These are phyloP conservation scores for Aspergillus versicolor DNA, from an alignment of 2,329 filamentous ascomycete species.

Conservation along the genomic window DNA sequence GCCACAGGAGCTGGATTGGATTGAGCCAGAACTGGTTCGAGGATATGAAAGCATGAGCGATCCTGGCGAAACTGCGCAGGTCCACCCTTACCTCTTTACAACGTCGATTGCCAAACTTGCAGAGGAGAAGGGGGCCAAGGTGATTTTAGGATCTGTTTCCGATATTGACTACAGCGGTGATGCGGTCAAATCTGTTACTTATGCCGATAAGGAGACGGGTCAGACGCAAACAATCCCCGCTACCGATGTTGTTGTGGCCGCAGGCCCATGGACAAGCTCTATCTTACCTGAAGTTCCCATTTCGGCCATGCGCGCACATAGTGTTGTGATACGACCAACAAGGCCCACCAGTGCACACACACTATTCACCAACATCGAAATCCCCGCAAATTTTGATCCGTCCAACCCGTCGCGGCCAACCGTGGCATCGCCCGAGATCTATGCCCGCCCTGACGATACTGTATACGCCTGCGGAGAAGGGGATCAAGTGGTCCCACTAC, in stretches of 20 bases:
- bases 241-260: slow-evolving; percentile 60
- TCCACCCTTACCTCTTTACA: slow-evolving; percentile 90
- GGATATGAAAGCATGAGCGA: slow-evolving; percentile 83
- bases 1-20: slow-evolving; percentile 81
- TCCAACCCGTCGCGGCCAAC: slow-evolving; percentile 54
- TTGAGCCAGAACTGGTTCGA: slow-evolving; percentile 65
- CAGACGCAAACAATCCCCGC: slow-evolving; percentile 53
- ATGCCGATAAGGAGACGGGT: slow-evolving; percentile 53
- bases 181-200: slow-evolving; percentile 63
- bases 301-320: slow-evolving; percentile 60
- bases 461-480: slow-evolving; percentile 94
- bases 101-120: slow-evolving; percentile 78
- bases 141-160: slow-evolving; percentile 69
- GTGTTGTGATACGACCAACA: slow-evolving; percentile 59
- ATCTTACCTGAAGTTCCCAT: slow-evolving; percentile 59
- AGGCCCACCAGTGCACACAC: slow-evolving; percentile 51
- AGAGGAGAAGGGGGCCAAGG: slow-evolving; percentile 63
- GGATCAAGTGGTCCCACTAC: slow-evolving; percentile 72
- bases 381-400: slow-evolving; percentile 62
- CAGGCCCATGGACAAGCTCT: slow-evolving; percentile 61
- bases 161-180: slow-evolving; percentile 58
- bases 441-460: slow-evolving; percentile 82
- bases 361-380: slow-evolving; percentile 76
- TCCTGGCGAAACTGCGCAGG: slow-evolving; percentile 80
- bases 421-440: slow-evolving; percentile 84